These are phyloP conservation scores for Poa annua DNA, from an alignment of 176 grass and related monocot species.

Conservation along the genomic window DNA sequence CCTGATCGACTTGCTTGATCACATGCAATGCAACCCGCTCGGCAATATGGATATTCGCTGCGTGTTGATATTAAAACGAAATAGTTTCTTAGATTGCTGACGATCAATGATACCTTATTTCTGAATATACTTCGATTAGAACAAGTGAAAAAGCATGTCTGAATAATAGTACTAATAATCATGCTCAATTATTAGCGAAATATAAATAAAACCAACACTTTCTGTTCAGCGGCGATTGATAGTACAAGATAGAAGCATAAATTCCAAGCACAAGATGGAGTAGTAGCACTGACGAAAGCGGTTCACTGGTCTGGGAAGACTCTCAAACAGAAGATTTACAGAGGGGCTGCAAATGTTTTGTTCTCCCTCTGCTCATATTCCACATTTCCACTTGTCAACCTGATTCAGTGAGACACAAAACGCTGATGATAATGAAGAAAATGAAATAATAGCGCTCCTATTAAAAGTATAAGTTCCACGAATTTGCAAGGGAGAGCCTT, in stretches of 20 bases:
- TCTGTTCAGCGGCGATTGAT: too few species aligned
- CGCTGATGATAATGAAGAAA: background rate
- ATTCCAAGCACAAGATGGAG: too few species aligned
- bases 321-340: conserved; percentile 23
- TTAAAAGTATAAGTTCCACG: background rate
- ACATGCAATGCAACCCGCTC: too few species aligned
- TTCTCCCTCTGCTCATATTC: conserved; percentile 84
- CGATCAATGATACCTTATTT: background rate
- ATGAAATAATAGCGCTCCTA: background rate
- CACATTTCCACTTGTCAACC: conserved; percentile 86
- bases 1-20: background rate
- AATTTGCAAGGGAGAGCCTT: too few species aligned
- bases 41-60: too few species aligned
- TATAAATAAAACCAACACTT: background rate
- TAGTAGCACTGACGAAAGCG: too few species aligned
- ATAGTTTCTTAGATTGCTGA: too few species aligned
- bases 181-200: conserved; percentile 22
- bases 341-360: conserved; percentile 1
- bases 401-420: conserved; percentile 28
- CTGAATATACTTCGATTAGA: background rate
- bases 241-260: too few species aligned
- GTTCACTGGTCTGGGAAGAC: too few species aligned
- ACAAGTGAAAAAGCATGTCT: background rate
- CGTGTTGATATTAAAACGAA: too few species aligned
- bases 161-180: background rate